Evolutionary conservation across 768 basidiomycete genomes (phyloP).

Genomic region (Leccinum aurantiacum): DNA sequence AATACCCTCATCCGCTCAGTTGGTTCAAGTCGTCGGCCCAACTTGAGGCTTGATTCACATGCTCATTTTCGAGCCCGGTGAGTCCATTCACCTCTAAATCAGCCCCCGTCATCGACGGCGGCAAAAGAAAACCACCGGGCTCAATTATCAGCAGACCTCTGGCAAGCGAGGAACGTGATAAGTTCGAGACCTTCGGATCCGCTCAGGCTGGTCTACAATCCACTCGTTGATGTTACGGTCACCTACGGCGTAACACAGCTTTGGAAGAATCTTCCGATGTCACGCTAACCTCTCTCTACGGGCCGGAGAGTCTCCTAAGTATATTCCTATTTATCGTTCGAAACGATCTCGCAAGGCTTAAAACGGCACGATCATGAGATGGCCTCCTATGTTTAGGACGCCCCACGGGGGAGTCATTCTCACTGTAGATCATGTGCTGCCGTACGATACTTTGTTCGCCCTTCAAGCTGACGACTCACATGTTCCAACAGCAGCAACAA

Average conservation of each 20-base stretch:
- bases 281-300: not conserved
- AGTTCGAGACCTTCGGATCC: not conserved
- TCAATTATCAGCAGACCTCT: not conserved
- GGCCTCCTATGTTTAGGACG: slow-evolving; percentile 11
- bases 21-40: not conserved
- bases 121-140: not conserved
- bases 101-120: not conserved
- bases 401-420: not conserved
- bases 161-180: not conserved
- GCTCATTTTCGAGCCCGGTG: too few relatives aligned
- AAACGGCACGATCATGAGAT: not conserved
- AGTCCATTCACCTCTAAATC: not conserved
- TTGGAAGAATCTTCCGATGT: not conserved
- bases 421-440: slow-evolving; percentile 1
- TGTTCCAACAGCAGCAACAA: not conserved
- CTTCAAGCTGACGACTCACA: not conserved
- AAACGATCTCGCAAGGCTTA: not conserved
- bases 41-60: not conserved
- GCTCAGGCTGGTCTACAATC: too few relatives aligned
- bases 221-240: not conserved
- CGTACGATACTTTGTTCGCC: slow-evolving; percentile 5
- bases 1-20: not conserved
- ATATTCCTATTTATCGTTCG: not conserved
- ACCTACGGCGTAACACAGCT: not conserved
- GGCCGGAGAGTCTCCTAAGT: not conserved